phyloP scores from a whole-genome alignment of 2,329 filamentous ascomycete species.

The Paecilomyces variotii region DNA sequence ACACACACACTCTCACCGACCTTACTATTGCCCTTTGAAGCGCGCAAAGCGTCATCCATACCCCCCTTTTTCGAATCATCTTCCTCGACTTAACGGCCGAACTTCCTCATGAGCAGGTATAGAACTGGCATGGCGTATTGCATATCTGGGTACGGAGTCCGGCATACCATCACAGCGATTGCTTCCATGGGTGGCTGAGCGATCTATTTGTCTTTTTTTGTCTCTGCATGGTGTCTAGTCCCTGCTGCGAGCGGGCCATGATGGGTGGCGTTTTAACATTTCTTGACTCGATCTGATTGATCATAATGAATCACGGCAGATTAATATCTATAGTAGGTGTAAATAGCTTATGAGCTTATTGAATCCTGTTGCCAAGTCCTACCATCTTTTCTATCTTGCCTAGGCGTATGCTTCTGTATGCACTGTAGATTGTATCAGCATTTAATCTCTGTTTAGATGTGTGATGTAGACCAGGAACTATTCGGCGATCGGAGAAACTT shows the following conservation, averaged over 20 bases:
- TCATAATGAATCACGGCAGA: background rate
- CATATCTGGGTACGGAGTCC: background rate
- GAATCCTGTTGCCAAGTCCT: background rate
- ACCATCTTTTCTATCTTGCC: background rate
- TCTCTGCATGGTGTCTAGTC: background rate
- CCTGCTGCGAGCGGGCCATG: background rate
- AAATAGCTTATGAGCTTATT: background rate
- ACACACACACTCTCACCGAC: background rate
- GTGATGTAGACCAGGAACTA: too few species aligned
- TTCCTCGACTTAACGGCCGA: background rate
- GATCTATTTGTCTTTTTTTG: background rate
- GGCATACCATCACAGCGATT: background rate
- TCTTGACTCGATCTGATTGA: background rate
- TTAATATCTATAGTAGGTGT: background rate
- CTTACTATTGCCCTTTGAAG: background rate
- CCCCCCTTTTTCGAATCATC: background rate
- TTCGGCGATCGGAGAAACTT: slow-evolving; percentile 2
- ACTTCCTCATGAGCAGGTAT: background rate
- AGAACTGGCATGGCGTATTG: background rate
- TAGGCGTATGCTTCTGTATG: too few species aligned
- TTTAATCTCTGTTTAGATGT: too few species aligned
- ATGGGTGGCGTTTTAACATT: background rate
- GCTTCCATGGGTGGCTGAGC: background rate
- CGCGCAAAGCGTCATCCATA: background rate
- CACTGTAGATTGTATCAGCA: too few species aligned